Base-by-base conservation (phyloP, 2,329 filamentous ascomycete species). In the Talaromyces sp. region DNA sequence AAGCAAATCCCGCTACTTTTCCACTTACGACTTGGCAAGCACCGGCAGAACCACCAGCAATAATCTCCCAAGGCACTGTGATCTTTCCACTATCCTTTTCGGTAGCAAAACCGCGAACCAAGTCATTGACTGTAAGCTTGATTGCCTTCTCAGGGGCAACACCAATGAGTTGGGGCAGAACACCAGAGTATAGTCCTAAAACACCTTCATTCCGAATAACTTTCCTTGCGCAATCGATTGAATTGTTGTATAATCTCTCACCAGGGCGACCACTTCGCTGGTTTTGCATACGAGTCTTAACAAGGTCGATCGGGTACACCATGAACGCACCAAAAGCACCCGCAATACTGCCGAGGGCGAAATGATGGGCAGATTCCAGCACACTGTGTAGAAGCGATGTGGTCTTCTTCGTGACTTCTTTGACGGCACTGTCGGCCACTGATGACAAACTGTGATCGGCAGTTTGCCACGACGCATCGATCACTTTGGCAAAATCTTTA, bases 111-210 rank as follows among this genome's bases (percentile, higher is more conserved):
- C 84, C 83, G 70, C 94, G 88, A 24, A 95, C 91, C 58, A 99
- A 78, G 72, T 99, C 94, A 77, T 99, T 99, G 70, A 99, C 92
- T 0, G 94, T 99, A 64, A 99, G 85, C 81, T 99, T 99, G 80
- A 99, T 99, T 67, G 94, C 94, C 82, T 99, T 99, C 76, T 99
- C 94, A 1, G 94, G 94, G n/a, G 94, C 94, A 52, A 99, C 94
- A 75, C 94, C 94, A 64, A 99, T 91, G 52, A 99, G 84, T 80
- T 99, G 94, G 11, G 94, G 94, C 57, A 97, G 76, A 21, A 99
- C 91, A 72, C 94, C 94, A 55, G 93, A 96, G 80, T 99, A 99
- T 55, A 99, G 78, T 24, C 94, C 94, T 43, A 82, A 83, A 75
- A 96, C 83, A 60, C 94, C 94, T 77, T 99, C 94, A 70, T 97